Evolutionary conservation across 768 basidiomycete species (phyloP).

Genomic region (Psilocybe sp.): DNA sequence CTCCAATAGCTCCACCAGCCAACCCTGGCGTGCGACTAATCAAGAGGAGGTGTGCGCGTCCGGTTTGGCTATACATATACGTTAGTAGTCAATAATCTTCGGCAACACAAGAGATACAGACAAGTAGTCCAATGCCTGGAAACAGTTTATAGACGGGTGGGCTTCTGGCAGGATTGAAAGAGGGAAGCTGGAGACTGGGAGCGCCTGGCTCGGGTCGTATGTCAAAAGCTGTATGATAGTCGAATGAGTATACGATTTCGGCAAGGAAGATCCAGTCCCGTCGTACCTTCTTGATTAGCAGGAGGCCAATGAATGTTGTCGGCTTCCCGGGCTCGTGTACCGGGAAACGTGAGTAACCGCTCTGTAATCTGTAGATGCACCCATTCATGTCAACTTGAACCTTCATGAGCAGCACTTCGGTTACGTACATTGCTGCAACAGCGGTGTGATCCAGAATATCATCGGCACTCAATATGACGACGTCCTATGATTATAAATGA

Average conservation of each 20-base stretch:
- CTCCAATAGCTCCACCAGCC: slow-evolving; percentile 83
- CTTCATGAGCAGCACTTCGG: slow-evolving; percentile 1
- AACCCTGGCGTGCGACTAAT: slow-evolving; percentile 82
- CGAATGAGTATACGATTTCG: not conserved
- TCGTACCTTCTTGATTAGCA: slow-evolving; percentile 77
- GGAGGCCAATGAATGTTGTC: slow-evolving; percentile 72
- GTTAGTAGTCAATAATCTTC: not conserved
- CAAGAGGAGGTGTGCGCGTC: slow-evolving; percentile 87
- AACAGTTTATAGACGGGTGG: slow-evolving; percentile 83
- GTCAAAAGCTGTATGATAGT: slow-evolving; percentile 59
- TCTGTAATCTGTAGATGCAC: slow-evolving; percentile 44
- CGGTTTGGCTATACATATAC: slow-evolving; percentile 69
- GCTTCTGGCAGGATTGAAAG: slow-evolving; percentile 91
- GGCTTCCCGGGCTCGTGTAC: slow-evolving; percentile 74
- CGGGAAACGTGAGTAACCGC: slow-evolving; percentile 91
- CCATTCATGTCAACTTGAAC: slow-evolving; percentile 1
- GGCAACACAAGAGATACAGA: slow-evolving; percentile 27
- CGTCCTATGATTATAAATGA: slow-evolving; percentile 49
- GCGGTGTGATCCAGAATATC: slow-evolving; percentile 74
- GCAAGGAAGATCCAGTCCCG: not conserved
- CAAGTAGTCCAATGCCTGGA: slow-evolving; percentile 95
- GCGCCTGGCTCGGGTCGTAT: slow-evolving; percentile 82
- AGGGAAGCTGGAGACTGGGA: slow-evolving; percentile 71
- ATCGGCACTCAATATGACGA: slow-evolving; percentile 76
- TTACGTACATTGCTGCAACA: slow-evolving; percentile 67